phyloP scores from a whole-genome alignment of 805 yeast species.

The Lachancea mirantina region DNA sequence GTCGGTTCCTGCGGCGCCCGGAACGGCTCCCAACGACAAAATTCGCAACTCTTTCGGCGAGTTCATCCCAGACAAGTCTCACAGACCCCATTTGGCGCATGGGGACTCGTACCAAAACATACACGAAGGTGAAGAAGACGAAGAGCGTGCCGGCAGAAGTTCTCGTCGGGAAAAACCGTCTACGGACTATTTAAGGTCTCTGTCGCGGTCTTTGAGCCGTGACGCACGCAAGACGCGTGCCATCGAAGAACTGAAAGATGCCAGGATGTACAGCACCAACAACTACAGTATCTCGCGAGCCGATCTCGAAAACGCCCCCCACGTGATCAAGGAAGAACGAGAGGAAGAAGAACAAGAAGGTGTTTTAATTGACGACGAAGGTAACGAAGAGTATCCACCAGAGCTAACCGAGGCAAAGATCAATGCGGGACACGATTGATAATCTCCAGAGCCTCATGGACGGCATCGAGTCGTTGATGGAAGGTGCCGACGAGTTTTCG shows the following conservation, averaged over 20 bases:
- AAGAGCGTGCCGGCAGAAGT: slow-evolving; percentile 19
- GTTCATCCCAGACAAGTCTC: slow-evolving; percentile 19
- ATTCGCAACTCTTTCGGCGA: slow-evolving; percentile 29
- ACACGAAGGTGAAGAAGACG: slow-evolving; percentile 25
- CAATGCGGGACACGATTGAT: slow-evolving; percentile 13
- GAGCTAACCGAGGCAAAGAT: slow-evolving; percentile 10
- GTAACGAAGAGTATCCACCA: slow-evolving; percentile 15
- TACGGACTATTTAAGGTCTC: slow-evolving; percentile 49
- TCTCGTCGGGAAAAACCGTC: slow-evolving; percentile 27
- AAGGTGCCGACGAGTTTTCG: background rate
- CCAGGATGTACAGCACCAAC: slow-evolving; percentile 20
- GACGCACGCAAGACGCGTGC: slow-evolving; percentile 13
- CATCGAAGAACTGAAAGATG: slow-evolving; percentile 9
- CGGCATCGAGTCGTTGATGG: slow-evolving; percentile 23
- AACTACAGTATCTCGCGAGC: slow-evolving; percentile 26
- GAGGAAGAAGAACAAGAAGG: slow-evolving; percentile 17
- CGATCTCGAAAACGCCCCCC: slow-evolving; percentile 24
- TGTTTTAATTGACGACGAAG: slow-evolving; percentile 19
- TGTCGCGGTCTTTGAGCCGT: slow-evolving; percentile 26
- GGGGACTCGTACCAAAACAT: slow-evolving; percentile 69
- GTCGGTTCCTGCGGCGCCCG: background rate
- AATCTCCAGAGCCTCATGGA: slow-evolving; percentile 12
- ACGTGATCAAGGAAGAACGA: slow-evolving; percentile 17
- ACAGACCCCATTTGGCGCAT: slow-evolving; percentile 60
- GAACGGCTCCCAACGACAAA: slow-evolving; percentile 7